Evolutionary conservation across 768 basidiomycete species (phyloP), one percentile per base, ranked within the genome.

Genomic region (Pholiota conissans): DNA sequence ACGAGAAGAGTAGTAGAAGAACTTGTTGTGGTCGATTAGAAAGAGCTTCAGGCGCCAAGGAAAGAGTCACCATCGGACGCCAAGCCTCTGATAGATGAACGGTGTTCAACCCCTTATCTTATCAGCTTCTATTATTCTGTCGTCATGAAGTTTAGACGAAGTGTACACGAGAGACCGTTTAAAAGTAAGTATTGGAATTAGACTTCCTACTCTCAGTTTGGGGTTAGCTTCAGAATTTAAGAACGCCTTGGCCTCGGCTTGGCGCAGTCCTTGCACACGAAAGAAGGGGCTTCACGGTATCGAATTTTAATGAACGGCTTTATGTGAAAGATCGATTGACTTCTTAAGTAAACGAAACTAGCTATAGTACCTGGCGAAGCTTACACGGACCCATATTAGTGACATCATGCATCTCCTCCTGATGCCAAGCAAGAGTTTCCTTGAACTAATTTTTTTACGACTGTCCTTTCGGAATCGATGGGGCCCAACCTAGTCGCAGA

Each of bases 31-130:
- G 18, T 8, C 22, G 24, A 45, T 24, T 14, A 39, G 48, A 47
- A 32, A 13, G 14, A 35, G n/a, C 18, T 30, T 45, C 46, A 18
- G 53, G 35, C 53, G 53, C 53, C 42, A 54, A 54, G 53, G 20
- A 22, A 29, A 29, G 53, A 45, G 24, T 45, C 24, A 9, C 42
- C n/a, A 18, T 22, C 18, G 14, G 42, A 45, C 42, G 42, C 42
- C 42, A 45, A 45, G 42, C 42, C 22, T 11, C 20, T 45, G 42
- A 45, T 45, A 22, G 22, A 24, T 45, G 53, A 24, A 20, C 40
- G 27, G 28, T 9, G 39, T 10, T 52, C 34, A 32, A 26, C 26
- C 28, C 28, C 28, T 52, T 52, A 28, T 37, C 37, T 52, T 40
- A 52, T 40, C 39, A 10, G 18, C 26, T n/a, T 52, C 18, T 28